Evolutionary conservation across 148 eudicot genomes (phyloP), one percentile per base, ranked within the genome.

Genomic region (Chenopodium suecicum): DNA sequence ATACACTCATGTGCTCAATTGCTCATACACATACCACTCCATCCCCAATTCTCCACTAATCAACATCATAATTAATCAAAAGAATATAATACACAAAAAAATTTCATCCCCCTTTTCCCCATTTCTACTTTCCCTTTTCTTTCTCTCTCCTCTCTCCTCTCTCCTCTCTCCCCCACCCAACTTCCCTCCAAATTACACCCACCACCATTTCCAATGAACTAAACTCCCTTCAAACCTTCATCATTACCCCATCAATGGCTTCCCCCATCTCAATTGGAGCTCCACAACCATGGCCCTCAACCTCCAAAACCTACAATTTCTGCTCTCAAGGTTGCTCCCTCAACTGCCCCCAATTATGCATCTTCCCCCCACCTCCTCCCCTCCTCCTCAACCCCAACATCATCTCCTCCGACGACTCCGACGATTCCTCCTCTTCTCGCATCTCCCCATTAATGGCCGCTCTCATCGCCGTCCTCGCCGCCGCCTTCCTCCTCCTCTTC

Each of bases 361-460:
- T 31, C 41, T n/a, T 41, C 4, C 86, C 88, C 7, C 78, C 90
- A 7, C 86, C 88, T 4, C 85, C 88, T 4, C 83, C 86, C 7
- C 47, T 69, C 54, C n/a, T 48, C 62, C 56, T 52, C 70, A 34
- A 70, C 52, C 8, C 72, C 20, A 12, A 64, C 46, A 63, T 34
- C 54, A 22, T 0, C 32, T 23, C 1, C 67, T 12, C n/a, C 75
- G 58, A 50, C 72, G 54, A 48, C 52, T 1, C 0, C 60, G 88
- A 79, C 2, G 90, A 83, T 23, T 70, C 60, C 19, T 80, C 79
- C 34, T 81, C 89, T 7, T 74, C 80, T 75, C 88, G 76, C 7
- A 89, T 94, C 82, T 91, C 97, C 1, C 98, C 98, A 4, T 82
- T 95, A 2, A 84, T 95, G 83, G 90, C 91, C 0, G 87, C 94